Percentiles rank a stretch among this genome's conserved stretches.
phyloP scores from a whole-genome alignment of 495 filamentous ascomycete genomes.

The Tuber melanosporum region DNA sequence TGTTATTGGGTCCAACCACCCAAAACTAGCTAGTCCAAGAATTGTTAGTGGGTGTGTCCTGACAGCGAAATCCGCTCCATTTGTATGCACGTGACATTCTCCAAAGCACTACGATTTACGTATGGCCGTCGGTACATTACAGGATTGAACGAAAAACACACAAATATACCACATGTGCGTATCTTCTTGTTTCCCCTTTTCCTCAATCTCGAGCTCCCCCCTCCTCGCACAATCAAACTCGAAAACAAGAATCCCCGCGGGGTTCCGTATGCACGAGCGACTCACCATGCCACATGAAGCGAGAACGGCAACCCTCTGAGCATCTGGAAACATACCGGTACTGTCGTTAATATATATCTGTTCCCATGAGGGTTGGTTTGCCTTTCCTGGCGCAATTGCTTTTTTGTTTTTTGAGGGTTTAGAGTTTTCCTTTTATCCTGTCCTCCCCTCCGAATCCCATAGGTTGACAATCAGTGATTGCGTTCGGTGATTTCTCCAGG shows the following conservation, averaged over 20 bases:
- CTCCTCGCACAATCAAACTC: background rate
- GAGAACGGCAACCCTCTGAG: background rate
- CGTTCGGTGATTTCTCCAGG: background rate
- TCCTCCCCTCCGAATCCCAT: background rate
- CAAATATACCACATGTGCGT: background rate
- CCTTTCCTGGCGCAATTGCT: background rate
- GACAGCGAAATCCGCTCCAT: background rate
- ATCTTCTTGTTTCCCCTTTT: background rate
- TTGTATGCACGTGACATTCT: background rate
- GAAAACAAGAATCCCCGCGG: background rate
- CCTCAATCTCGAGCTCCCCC: background rate
- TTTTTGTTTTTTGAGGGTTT: background rate
- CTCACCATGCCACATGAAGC: conserved; percentile 1
- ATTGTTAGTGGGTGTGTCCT: background rate
- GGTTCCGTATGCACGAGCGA: background rate
- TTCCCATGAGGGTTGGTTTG: background rate
- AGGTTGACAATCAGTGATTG: background rate
- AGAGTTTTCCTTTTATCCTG: background rate
- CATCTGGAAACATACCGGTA: background rate
- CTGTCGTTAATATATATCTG: background rate
- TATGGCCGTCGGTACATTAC: background rate
- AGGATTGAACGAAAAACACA: background rate
- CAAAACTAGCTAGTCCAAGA: background rate
- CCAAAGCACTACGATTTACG: background rate
- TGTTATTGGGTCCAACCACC: background rate